Evolutionary conservation across 2,329 filamentous ascomycete species (phyloP).

Genomic region (Epicoccum sorghinum): DNA sequence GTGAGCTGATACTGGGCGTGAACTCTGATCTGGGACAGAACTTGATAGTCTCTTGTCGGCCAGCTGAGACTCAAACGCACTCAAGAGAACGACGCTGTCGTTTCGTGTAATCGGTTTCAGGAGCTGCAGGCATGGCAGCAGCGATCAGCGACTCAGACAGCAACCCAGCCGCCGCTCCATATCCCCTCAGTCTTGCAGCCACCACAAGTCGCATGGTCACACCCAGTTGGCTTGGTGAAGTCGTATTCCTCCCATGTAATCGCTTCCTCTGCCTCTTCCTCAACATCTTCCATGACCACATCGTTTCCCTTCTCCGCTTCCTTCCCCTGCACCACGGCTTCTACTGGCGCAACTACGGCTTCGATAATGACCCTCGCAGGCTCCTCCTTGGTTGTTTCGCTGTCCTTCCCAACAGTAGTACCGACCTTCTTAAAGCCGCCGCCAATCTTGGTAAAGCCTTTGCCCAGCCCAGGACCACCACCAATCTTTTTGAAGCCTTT

Average conservation of each 20-base stretch:
- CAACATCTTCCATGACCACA: slow-evolving; percentile 36
- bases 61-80: no score
- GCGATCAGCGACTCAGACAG: slow-evolving; percentile 4
- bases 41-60: no score
- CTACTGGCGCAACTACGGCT: slow-evolving; percentile 35
- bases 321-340: not conserved
- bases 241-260: slow-evolving; percentile 57
- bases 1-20: no score
- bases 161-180: slow-evolving; percentile 25
- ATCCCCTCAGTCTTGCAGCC: slow-evolving; percentile 34
- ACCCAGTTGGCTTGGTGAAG: slow-evolving; percentile 59
- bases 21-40: no score
- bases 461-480: slow-evolving; percentile 13
- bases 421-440: slow-evolving; percentile 76
- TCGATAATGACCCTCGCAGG: not conserved
- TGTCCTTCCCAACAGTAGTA: slow-evolving; percentile 25
- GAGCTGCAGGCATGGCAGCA: not conserved
- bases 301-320: slow-evolving; percentile 31
- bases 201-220: slow-evolving; percentile 39
- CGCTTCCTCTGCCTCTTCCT: slow-evolving; percentile 26
- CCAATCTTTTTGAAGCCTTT: slow-evolving; percentile 38
- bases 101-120: no score
- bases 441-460: slow-evolving; percentile 17
- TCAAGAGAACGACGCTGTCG: no score
- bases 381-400: slow-evolving; percentile 14